Conservation (phyloP, 192 early-diverging fungal genomes). For the Backusella psychrophila region DNA sequence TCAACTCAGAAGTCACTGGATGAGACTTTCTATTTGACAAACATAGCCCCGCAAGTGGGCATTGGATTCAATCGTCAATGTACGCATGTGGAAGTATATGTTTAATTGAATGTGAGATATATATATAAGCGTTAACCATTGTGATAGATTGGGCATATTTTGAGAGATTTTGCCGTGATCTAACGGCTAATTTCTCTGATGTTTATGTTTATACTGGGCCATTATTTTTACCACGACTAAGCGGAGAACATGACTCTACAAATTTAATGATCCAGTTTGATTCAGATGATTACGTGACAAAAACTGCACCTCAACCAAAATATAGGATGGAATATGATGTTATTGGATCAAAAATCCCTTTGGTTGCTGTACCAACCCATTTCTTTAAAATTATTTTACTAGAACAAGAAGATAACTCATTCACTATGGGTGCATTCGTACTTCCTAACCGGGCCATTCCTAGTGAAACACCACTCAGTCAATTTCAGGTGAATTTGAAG, state of each 20-base stretch:
- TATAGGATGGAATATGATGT: constrained; percentile 22
- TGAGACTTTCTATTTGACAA: constrained; percentile 48
- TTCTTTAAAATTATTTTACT: constrained; percentile 50
- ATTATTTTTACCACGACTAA: constrained; percentile 49
- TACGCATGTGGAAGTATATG: constrained; percentile 6
- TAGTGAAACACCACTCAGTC: constrained; percentile 53
- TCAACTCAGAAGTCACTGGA: constrained; percentile 50
- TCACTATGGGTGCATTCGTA: constrained; percentile 68
- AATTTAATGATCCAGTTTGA: not conserved
- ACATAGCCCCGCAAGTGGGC: constrained; percentile 34
- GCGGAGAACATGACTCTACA: not conserved
- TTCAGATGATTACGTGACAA: not conserved
- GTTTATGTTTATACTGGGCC: constrained; percentile 60
- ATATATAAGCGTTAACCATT: not conserved
- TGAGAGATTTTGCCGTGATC: constrained; percentile 45
- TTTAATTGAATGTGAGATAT: not conserved
- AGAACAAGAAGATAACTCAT: constrained; percentile 27
- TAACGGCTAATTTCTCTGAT: constrained; percentile 47
- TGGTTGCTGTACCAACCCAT: constrained; percentile 58
- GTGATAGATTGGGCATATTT: constrained; percentile 55
- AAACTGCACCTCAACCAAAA: not conserved
- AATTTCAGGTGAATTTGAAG: constrained; percentile 67
- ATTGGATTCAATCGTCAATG: constrained; percentile 59
- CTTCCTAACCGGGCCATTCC: constrained; percentile 77
- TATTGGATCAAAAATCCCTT: constrained; percentile 2